Conservation (phyloP, 495 filamentous ascomycete species). For the Immersiella caudata region DNA sequence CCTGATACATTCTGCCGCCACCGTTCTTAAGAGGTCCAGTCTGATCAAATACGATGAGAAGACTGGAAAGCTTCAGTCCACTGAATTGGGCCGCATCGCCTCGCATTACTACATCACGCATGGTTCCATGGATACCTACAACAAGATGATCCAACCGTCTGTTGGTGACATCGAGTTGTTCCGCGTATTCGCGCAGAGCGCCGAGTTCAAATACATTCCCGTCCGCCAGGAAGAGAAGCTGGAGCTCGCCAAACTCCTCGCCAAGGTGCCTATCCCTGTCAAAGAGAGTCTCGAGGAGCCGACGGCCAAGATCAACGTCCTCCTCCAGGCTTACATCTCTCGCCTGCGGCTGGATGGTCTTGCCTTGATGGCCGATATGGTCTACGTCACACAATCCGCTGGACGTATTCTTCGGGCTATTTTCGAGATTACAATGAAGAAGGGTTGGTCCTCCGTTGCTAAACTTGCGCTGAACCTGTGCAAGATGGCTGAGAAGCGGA, state of each 20-base stretch:
- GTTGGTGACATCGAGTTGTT: slow-evolving; percentile 93
- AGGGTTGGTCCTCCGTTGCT: slow-evolving; percentile 92
- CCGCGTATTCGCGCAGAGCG: slow-evolving; percentile 94
- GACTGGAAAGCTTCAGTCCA: slow-evolving; percentile 83
- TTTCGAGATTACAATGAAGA: slow-evolving; percentile 94
- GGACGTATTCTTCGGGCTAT: slow-evolving; percentile 94
- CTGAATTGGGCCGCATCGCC: slow-evolving; percentile 91
- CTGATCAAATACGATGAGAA: slow-evolving; percentile 96
- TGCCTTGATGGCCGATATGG: slow-evolving; percentile 96
- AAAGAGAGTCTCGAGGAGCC: slow-evolving; percentile 98
- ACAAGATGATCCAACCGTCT: slow-evolving; percentile 89
- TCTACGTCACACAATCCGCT: slow-evolving; percentile 97
- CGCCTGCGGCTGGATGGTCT: slow-evolving; percentile 91
- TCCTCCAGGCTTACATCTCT: slow-evolving; percentile 96
- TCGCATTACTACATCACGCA: slow-evolving; percentile 99
- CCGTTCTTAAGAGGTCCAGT: slow-evolving; percentile 81
- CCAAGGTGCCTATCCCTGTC: slow-evolving; percentile 89
- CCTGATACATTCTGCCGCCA: slow-evolving; percentile 90
- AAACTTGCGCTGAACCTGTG: slow-evolving; percentile 92
- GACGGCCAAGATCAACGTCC: slow-evolving; percentile 98
- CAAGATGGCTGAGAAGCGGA: slow-evolving; percentile 98
- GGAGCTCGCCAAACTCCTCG: slow-evolving; percentile 88
- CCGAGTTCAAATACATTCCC: slow-evolving; percentile 99
- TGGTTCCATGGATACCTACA: slow-evolving; percentile 94
- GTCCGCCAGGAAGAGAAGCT: slow-evolving; percentile 97